Evolutionary conservation across 192 early-diverging fungal genomes (phyloP), one percentile per base, ranked within the genome.

Genomic region (Backusella australiensis): DNA sequence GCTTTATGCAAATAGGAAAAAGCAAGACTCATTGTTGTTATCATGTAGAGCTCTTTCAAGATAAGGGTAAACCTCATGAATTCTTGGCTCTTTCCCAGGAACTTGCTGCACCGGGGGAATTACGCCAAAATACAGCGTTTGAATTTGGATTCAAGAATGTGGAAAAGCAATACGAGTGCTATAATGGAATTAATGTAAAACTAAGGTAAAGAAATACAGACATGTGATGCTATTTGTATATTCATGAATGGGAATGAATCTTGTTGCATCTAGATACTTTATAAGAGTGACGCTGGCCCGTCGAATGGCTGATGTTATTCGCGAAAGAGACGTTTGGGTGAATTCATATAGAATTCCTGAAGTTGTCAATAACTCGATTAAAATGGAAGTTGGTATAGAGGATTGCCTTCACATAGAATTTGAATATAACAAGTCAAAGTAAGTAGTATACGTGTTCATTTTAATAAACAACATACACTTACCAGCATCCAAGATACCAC

Each of bases 301-400:
- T 65, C 89, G 98, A 14, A 80, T 99, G 42, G 87, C 94, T 21
- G 96, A 95, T 72, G 93, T 98, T 46, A 89, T 94, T 71, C 94
- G 95, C 78, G 92, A 95, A 77, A 92, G 93, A 84, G 98, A 99
- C 80, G 87, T 99, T 26, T 99, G 97, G 96, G 98, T 99, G n/a
- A 93, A 99, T 74, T 96, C 94, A 23, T 99, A 99, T 83, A 90
- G 91, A 53, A 92, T 97, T 88, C 96, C 96, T 17, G 89, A 94
- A 6, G 94, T 95, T 69, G 87, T 91, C 44, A 97, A 98, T 86
- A 93, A 92, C 81, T 94, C 95, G 4, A 98, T 99, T 83, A 97
- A 97, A 83, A 99, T 99, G 98, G 97, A 99, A 80, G 97, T 99
- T 63, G 98, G 98, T 26, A 99, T 99, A 74, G 98, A 99, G 79